Base-by-base conservation (phyloP, 1,284 basidiomycete species). In the Ustilago hordei region DNA sequence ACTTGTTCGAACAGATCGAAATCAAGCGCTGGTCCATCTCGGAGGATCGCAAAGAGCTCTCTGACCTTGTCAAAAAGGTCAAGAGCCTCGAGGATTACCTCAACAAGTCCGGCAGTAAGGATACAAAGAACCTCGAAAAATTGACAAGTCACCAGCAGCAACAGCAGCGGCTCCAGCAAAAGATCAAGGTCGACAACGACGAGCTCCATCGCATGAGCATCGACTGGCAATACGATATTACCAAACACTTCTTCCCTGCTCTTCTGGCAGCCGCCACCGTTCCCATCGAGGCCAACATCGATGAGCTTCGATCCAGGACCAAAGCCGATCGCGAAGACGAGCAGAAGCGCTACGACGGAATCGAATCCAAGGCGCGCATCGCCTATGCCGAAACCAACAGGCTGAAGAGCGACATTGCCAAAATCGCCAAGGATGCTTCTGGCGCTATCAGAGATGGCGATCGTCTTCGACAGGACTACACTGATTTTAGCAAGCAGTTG, bases 1-100 rank as follows among this genome's bases (percentile, higher is more conserved):
- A 28, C 4, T 53, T 70, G 19, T 68, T 68, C 15, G 64, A 70
- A 1, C 53, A 54, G n/a, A 58, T 70, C 23, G 60, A 64, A 32
- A 3, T 15, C 28, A 67, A 59, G 50, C 62, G 68, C 28, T 52
- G 32, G 41, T 9, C 52, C n/a, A 58, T 75, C 64, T 11, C 28
- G 8, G 48, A 70, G 19, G 39, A 38, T 45, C 68, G 64, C 55
- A 45, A 17, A 31, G 48, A 63, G 6, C 73, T 60, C 47, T 36
- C 23, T 8, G 64, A 60, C 3, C 53, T 59, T 28, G 28, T 19
- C n/a, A 60, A 61, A 38, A 75, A 61, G 47, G 39, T 66, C 36
- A 55, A 55, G 32, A 41, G 23, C 3, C 12, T 53, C 23, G 45
- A 70, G 34, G 43, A 67, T 13, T 57, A 47, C 19, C 28, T 70